A percentile compares a stretch with the other conserved stretches of the same genome.
These are phyloP conservation scores for Xylaria sp. DNA, from an alignment of 2,329 filamentous ascomycete genomes.

Conservation along the genomic window DNA sequence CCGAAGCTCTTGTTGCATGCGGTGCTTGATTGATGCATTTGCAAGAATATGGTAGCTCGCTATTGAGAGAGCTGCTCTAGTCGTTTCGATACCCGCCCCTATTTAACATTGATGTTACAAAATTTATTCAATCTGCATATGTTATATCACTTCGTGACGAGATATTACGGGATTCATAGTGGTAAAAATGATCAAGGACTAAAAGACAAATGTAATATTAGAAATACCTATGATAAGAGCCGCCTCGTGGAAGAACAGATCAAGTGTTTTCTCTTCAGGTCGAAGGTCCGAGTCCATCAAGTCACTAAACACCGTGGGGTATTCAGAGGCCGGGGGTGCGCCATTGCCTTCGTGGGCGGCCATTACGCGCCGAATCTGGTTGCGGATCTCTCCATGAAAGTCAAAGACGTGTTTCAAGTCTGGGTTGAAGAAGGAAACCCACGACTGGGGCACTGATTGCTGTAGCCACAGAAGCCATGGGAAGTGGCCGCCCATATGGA, in stretches of 20 bases:
- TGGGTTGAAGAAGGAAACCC: neutral
- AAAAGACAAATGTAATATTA: too few species aligned
- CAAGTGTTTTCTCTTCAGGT: neutral
- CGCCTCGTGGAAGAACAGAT: neutral
- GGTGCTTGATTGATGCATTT: neutral
- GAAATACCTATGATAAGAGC: neutral
- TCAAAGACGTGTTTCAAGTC: neutral
- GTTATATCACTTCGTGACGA: too few species aligned
- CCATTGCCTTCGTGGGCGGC: neutral
- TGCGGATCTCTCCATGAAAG: neutral
- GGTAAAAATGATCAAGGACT: too few species aligned
- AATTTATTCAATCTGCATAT: too few species aligned
- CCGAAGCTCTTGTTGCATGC: slow-evolving; percentile 8
- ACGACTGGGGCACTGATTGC: neutral
- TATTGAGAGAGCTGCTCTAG: slow-evolving; percentile 6
- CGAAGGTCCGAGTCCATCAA: neutral
- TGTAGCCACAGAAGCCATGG: neutral
- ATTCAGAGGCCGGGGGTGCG: neutral
- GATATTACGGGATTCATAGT: too few species aligned
- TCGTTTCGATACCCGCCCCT: slow-evolving; percentile 19
- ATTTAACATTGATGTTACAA: neutral
- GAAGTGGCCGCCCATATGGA: neutral
- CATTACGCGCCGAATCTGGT: neutral
- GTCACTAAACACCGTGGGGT: neutral
- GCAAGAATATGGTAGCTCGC: slow-evolving; percentile 4